Evolutionary conservation across 495 filamentous ascomycete species (phyloP).

Genomic region (Aspergillus taichungensis): DNA sequence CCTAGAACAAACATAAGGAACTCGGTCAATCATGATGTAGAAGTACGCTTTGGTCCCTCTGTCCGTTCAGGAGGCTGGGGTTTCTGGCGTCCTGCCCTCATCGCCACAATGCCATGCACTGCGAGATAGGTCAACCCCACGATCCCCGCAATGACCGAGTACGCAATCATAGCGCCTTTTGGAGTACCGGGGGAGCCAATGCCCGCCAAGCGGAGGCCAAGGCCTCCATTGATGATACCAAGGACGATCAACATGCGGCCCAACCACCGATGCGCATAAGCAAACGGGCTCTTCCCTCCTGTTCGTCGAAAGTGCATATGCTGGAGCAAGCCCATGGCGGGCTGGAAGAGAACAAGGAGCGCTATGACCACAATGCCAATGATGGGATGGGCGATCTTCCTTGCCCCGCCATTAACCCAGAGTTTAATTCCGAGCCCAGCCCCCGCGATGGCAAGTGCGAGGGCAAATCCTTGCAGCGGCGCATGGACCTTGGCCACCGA

Average conservation of each 20-base stretch:
- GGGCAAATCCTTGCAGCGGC: conserved; percentile 46
- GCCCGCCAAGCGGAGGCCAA: conserved; percentile 50
- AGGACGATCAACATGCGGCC: conserved; percentile 64
- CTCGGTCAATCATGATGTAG: too few relatives aligned
- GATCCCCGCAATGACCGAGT: conserved; percentile 49
- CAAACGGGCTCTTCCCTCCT: conserved; percentile 38
- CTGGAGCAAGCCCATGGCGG: conserved; percentile 51
- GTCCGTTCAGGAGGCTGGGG: not conserved
- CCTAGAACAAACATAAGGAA: too few relatives aligned
- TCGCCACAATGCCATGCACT: conserved; percentile 8
- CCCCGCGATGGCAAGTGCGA: conserved; percentile 47
- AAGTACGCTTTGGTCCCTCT: not conserved
- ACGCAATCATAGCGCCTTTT: conserved; percentile 42
- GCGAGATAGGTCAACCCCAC: conserved; percentile 38
- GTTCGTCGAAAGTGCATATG: conserved; percentile 45
- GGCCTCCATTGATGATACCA: conserved; percentile 60
- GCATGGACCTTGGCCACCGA: conserved; percentile 40
- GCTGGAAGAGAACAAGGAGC: conserved; percentile 49
- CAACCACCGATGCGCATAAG: conserved; percentile 72
- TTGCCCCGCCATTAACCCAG: conserved; percentile 14
- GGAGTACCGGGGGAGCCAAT: conserved; percentile 10
- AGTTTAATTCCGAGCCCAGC: conserved; percentile 51
- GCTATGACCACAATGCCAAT: conserved; percentile 52
- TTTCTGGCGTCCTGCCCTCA: not conserved
- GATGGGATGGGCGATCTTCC: conserved; percentile 23